phyloP scores from a whole-genome alignment of 2,329 filamentous ascomycete genomes.

The Exophiala lecanii-corni region DNA sequence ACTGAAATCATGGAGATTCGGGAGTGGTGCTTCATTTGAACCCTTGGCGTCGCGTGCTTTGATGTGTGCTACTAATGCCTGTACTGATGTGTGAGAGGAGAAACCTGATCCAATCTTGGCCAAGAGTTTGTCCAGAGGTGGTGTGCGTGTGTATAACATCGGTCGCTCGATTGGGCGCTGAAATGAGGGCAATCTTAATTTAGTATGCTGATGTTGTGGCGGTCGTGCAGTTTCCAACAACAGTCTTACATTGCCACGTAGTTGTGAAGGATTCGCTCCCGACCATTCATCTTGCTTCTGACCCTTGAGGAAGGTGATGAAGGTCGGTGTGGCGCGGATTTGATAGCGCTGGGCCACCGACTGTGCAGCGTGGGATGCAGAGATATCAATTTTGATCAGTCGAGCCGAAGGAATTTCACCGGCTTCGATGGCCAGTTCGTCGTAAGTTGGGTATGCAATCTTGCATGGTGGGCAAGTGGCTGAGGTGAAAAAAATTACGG shows the following conservation, averaged over 20 bases:
- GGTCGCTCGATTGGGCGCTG: conserved; percentile 59
- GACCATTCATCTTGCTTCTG: conserved; percentile 74
- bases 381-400: conserved; percentile 80
- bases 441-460: conserved; percentile 73
- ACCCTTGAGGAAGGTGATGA: conserved; percentile 77
- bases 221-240: conserved; percentile 72
- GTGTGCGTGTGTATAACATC: conserved; percentile 72
- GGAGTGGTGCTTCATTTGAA: conserved; percentile 63
- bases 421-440: conserved; percentile 70
- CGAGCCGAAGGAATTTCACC: conserved; percentile 45
- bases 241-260: conserved; percentile 68
- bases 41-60: conserved; percentile 45
- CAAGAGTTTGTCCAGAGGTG: conserved; percentile 76
- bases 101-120: conserved; percentile 64
- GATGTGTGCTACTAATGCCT: conserved; percentile 66
- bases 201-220: conserved; percentile 65
- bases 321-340: conserved; percentile 77
- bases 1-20: conserved; percentile 64
- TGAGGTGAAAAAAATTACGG: conserved; percentile 88
- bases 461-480: conserved; percentile 82
- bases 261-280: conserved; percentile 64
- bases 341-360: conserved; percentile 62
- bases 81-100: conserved; percentile 57
- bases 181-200: conserved; percentile 66
- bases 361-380: conserved; percentile 47